Evolutionary conservation across 148 eudicot genomes (phyloP).

Genomic region (Spergularia bocconei): DNA sequence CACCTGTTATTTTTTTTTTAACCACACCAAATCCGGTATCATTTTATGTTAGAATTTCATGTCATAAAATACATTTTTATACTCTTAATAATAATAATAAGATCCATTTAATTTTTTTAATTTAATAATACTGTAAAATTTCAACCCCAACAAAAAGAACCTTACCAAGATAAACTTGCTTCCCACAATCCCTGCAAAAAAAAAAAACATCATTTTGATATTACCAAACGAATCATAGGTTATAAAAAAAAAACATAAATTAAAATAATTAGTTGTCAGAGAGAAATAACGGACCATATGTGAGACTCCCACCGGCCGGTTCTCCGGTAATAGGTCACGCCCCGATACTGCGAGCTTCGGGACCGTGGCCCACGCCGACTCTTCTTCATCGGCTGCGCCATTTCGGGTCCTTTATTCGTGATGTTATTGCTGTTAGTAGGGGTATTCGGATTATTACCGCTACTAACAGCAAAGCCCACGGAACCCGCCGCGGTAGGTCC

Average conservation of each 20-base stretch:
- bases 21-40: slow-evolving; percentile 24
- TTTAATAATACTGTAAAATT: too few species aligned
- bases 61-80: not conserved
- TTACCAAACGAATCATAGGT: too few species aligned
- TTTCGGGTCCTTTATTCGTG: not conserved
- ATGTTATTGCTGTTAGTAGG: not conserved
- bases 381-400: slow-evolving; percentile 66
- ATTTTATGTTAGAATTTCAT: slow-evolving; percentile 14
- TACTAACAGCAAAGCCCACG: slow-evolving; percentile 13
- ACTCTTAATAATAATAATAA: not conserved
- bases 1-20: slow-evolving; percentile 49
- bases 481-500: slow-evolving; percentile 4
- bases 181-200: slow-evolving; percentile 90
- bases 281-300: slow-evolving; percentile 50
- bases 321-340: slow-evolving; percentile 88
- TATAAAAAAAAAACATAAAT: not conserved
- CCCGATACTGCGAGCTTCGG: slow-evolving; percentile 87
- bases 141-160: not conserved
- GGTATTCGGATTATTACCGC: not conserved
- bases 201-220: not conserved
- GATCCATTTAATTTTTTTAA: too few species aligned
- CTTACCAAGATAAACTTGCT: slow-evolving; percentile 94
- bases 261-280: not conserved
- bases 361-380: slow-evolving; percentile 93
- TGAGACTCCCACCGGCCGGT: slow-evolving; percentile 99